Base-by-base conservation (phyloP, 1,284 basidiomycete species). In the Albatrellus sp. region DNA sequence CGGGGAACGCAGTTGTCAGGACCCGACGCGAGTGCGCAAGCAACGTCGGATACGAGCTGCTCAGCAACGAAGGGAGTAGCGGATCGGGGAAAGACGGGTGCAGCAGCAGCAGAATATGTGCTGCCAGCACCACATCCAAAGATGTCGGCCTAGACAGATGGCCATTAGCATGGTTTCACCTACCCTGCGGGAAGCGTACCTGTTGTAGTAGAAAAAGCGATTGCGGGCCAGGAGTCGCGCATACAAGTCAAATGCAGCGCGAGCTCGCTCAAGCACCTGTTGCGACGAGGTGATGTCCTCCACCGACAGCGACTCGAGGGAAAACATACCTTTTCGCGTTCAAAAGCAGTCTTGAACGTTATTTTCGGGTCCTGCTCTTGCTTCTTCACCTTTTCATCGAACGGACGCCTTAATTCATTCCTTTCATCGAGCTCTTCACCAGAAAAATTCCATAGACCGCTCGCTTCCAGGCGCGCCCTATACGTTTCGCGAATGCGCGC, bases 61-160 rank as follows among this genome's bases (percentile, higher is more conserved):
- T 56, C 8, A 86, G 55, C 4, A 83, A 64, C 42, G 66, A 60
- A 52, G 70, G 67, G 8, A 88, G 54, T 10, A 77, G 55, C 5
- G 73, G 60, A 50, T 86, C 77, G 2, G 81, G 76, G 46, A 78
- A 77, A 28, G 73, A 69, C 8, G 79, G 71, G 34, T 69, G 59
- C 10, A 69, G 54, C 5, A 88, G 59, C 16, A 86, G 64, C 31
- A 84, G 66, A 29, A 80, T 66, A 51, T 85, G 77, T 9, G 83
- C 71, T 14, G 84, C 80, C 20, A 87, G 61, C 28, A 75, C 55
- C 17, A 80, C 58, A 48, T 88, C 86, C 5, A 86, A 57, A 5
- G 71, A 67, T 0, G 78, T 73, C 24, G 70, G 69, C 38, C 81
- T 85, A 46, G 12, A 5, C 31, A 40, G 13, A 20, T n/a, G 7